Percentiles rank a stretch among this genome's conserved stretches.
Conservation (phyloP, 2,329 filamentous ascomycete species). For the Sclerotiophoma versabilis region DNA sequence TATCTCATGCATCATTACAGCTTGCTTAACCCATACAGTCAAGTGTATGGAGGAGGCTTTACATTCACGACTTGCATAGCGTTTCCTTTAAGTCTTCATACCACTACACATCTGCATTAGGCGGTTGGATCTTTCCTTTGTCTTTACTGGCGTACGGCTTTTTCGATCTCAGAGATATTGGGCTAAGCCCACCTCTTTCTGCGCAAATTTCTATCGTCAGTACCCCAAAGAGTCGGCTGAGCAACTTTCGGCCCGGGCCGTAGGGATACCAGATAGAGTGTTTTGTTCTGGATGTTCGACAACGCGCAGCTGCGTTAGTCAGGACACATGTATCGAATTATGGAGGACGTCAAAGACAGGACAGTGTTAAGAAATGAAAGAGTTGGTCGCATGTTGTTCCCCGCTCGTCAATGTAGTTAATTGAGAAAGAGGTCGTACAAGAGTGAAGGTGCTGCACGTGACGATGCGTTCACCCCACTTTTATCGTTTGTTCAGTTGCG, state of each 20-base stretch:
- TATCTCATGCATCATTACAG: background rate
- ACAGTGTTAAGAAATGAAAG: slow-evolving; percentile 4
- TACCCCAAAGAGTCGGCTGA: background rate
- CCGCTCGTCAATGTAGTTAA: background rate
- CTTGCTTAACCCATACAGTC: background rate
- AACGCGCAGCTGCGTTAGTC: background rate
- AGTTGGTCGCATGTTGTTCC: background rate
- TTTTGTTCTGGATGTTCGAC: background rate
- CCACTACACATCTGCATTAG: slow-evolving; percentile 34
- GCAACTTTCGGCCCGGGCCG: background rate
- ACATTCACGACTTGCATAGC: slow-evolving; percentile 49
- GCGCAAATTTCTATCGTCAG: slow-evolving; percentile 26
- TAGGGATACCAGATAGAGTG: slow-evolving; percentile 3
- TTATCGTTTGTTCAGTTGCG: background rate
- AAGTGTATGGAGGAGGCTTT: slow-evolving; percentile 31
- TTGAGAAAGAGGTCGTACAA: background rate
- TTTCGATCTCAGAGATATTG: slow-evolving; percentile 13
- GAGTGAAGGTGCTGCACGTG: background rate
- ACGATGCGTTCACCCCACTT: background rate
- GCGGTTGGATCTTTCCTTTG: slow-evolving; percentile 21
- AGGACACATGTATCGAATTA: background rate
- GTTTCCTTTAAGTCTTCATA: slow-evolving; percentile 30
- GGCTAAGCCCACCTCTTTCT: slow-evolving; percentile 13
- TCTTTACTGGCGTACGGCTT: slow-evolving; percentile 20
- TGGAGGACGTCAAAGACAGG: background rate